Evolutionary conservation across 768 basidiomycete genomes (phyloP).

Genomic region (Tylopilus plumbeoviolaceoides): DNA sequence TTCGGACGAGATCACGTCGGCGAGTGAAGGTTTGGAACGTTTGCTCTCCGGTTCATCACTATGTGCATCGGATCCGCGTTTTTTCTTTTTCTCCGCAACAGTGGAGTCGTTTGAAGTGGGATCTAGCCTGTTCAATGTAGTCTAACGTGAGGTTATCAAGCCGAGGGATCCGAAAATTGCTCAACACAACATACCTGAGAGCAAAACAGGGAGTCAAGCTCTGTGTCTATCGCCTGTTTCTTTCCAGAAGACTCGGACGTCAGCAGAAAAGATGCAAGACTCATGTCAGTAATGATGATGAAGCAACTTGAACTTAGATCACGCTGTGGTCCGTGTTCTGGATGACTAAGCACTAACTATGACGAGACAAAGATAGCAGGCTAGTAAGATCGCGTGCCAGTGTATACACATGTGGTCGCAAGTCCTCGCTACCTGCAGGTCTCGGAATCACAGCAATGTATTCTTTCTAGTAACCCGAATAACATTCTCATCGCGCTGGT

Average conservation of each 20-base stretch:
- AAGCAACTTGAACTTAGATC: too few species aligned
- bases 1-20: constrained; percentile 10
- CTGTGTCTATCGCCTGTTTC: constrained; percentile 46
- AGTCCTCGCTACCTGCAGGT: too few species aligned
- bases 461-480: too few species aligned
- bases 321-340: too few species aligned
- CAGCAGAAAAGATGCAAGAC: constrained; percentile 52
- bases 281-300: constrained; percentile 36
- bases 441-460: too few species aligned
- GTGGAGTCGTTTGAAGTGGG: constrained; percentile 2
- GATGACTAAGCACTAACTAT: constrained; percentile 14
- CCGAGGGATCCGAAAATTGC: not conserved
- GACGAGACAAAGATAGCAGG: too few species aligned
- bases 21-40: constrained; percentile 11
- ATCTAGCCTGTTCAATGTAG: not conserved
- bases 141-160: constrained; percentile 10
- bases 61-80: constrained; percentile 11
- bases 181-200: constrained; percentile 40
- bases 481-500: too few species aligned
- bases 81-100: constrained; percentile 7
- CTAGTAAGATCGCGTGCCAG: too few species aligned
- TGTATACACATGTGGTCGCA: too few species aligned
- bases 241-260: constrained; percentile 30
- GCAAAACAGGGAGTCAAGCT: constrained; percentile 62
- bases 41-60: constrained; percentile 16